Evolutionary conservation across 345 rosid genomes (phyloP).

Genomic region (Boechera divaricarpa): DNA sequence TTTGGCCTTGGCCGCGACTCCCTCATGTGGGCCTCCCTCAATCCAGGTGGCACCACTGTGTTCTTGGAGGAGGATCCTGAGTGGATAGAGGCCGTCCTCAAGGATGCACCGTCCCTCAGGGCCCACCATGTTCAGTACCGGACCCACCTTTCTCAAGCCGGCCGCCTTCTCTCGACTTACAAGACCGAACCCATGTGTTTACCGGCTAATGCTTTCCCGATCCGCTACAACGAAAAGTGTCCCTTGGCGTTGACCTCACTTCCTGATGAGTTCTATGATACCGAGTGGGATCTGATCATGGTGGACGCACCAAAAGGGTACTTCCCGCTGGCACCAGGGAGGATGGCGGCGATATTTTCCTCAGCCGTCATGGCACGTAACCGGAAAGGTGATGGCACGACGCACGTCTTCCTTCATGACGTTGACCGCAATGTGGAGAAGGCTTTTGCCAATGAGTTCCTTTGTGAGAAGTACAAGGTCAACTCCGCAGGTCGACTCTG

Average conservation of each 20-base stretch:
- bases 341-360: constrained; percentile 87
- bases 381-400: constrained; percentile 68
- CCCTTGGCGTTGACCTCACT: constrained; percentile 65
- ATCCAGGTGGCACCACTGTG: constrained; percentile 69
- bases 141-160: constrained; percentile 63
- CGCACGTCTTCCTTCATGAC: constrained; percentile 78
- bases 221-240: constrained; percentile 60
- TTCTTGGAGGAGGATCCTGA: constrained; percentile 80
- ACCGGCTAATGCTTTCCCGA: constrained; percentile 57
- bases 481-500: constrained; percentile 62
- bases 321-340: constrained; percentile 68
- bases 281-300: constrained; percentile 88
- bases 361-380: constrained; percentile 78
- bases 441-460: constrained; percentile 62
- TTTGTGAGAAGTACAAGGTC: constrained; percentile 61
- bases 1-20: constrained; percentile 81
- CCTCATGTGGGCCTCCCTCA: constrained; percentile 78
- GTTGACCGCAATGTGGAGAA: constrained; percentile 74
- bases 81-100: constrained; percentile 62
- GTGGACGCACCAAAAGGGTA: constrained; percentile 86
- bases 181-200: constrained; percentile 53
- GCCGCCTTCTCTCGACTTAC: constrained; percentile 51
- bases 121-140: constrained; percentile 73
- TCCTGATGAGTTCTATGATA: constrained; percentile 80
- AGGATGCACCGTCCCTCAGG: constrained; percentile 51